Evolutionary conservation across 306 rosid genomes (phyloP).

Genomic region (Psophocarpus tetragonolobus): DNA sequence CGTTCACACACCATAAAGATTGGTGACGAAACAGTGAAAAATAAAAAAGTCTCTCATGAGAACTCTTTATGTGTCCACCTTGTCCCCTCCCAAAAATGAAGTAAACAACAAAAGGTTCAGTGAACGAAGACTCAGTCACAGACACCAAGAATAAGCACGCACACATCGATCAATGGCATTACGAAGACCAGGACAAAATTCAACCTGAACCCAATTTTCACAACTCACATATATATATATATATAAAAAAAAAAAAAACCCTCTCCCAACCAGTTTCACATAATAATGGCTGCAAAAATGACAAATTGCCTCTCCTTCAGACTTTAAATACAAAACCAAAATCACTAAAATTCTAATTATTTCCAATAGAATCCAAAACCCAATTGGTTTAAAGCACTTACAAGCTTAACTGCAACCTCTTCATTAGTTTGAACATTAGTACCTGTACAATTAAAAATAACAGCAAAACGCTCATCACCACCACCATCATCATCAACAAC

Average conservation of each 20-base stretch:
- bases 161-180: neutral
- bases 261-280: slow-evolving; percentile 15
- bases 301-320: neutral
- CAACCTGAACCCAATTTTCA: slow-evolving; percentile 6
- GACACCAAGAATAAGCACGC: neutral
- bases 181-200: neutral
- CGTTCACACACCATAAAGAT: neutral
- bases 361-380: neutral
- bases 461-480: neutral
- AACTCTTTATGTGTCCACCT: neutral
- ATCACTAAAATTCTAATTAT: neutral
- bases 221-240: too few relatives aligned
- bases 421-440: slow-evolving; percentile 93
- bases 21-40: neutral
- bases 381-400: slow-evolving; percentile 48
- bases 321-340: neutral
- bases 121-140: slow-evolving; percentile 1
- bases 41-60: neutral
- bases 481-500: slow-evolving; percentile 1
- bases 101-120: neutral
- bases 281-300: neutral
- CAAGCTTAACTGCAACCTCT: slow-evolving; percentile 97
- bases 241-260: too few relatives aligned
- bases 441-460: slow-evolving; percentile 49
- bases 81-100: neutral